Percentiles rank a stretch among this genome's conserved stretches.
phyloP scores from a whole-genome alignment of 2,329 filamentous ascomycete species.

The Didymosphaeria variabile region DNA sequence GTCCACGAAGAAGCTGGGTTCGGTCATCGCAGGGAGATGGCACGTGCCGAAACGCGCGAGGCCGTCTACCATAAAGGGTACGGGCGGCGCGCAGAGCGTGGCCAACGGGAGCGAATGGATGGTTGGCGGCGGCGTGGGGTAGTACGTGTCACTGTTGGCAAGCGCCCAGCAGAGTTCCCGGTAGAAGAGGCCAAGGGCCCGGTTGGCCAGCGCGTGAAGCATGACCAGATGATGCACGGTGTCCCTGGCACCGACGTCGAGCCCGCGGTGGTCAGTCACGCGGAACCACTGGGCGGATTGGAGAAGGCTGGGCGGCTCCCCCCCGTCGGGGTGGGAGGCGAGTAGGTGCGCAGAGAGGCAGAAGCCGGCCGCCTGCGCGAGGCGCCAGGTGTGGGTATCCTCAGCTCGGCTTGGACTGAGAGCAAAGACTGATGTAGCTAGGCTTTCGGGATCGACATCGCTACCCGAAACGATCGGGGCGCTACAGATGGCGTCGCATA shows the following conservation, averaged over 20 bases:
- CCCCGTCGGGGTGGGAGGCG: not conserved
- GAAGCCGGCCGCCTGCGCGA: not conserved
- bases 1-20: too few relatives aligned
- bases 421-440: not conserved
- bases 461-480: not conserved
- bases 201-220: not conserved
- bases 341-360: not conserved
- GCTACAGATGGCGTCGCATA: slow-evolving; percentile 1
- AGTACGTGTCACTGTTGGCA: too few relatives aligned
- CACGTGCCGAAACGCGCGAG: too few relatives aligned
- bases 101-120: too few relatives aligned
- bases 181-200: not conserved
- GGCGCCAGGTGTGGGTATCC: not conserved
- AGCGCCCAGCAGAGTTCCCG: too few relatives aligned
- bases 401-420: not conserved
- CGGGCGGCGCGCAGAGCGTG: too few relatives aligned
- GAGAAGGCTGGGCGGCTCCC: not conserved
- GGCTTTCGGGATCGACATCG: not conserved
- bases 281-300: not conserved
- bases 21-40: too few relatives aligned
- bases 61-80: too few relatives aligned
- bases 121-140: too few relatives aligned
- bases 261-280: not conserved
- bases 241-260: not conserved
- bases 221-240: not conserved